Conservation (phyloP, 2,329 filamentous ascomycete genomes). For the Aspergillus eucalypticola region DNA sequence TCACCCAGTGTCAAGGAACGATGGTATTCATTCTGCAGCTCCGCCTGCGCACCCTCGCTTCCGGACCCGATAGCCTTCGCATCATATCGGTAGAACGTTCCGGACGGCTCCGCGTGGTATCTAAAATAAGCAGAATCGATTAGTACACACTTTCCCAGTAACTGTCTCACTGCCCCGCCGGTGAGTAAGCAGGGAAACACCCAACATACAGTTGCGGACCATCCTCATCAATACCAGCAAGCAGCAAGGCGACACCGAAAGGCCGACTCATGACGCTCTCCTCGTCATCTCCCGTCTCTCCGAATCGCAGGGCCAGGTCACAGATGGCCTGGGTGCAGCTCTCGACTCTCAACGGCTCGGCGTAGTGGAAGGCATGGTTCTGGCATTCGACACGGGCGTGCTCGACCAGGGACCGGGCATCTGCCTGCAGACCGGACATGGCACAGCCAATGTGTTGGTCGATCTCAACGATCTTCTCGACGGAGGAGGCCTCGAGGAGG, state of each 20-base stretch:
- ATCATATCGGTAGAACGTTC: slow-evolving; percentile 98
- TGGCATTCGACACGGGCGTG: slow-evolving; percentile 97
- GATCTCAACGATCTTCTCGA: slow-evolving; percentile 99
- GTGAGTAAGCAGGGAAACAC: neutral
- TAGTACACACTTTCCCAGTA: neutral
- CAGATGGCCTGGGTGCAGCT: slow-evolving; percentile 99
- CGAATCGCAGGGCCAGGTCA: slow-evolving; percentile 92
- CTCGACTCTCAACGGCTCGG: slow-evolving; percentile 91
- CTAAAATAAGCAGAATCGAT: slow-evolving; percentile 38
- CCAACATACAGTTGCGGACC: slow-evolving; percentile 76
- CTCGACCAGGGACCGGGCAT: slow-evolving; percentile 96
- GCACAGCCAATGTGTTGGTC: slow-evolving; percentile 98
- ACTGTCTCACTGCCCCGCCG: neutral
- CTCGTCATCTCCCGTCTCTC: slow-evolving; percentile 94
- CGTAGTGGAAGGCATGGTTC: slow-evolving; percentile 97
- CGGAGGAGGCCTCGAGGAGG: slow-evolving; percentile 93
- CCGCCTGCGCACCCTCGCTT: slow-evolving; percentile 94
- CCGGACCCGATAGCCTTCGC: slow-evolving; percentile 98
- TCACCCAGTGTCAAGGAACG: slow-evolving; percentile 92
- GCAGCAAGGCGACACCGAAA: slow-evolving; percentile 93
- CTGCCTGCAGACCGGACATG: slow-evolving; percentile 97
- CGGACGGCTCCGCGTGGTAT: slow-evolving; percentile 96
- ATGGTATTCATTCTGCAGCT: slow-evolving; percentile 98
- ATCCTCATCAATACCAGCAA: slow-evolving; percentile 96
- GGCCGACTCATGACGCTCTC: slow-evolving; percentile 98